These are phyloP conservation scores for Penicillium psychrofluorescens DNA, from an alignment of 495 filamentous ascomycete species.

Conservation along the genomic window DNA sequence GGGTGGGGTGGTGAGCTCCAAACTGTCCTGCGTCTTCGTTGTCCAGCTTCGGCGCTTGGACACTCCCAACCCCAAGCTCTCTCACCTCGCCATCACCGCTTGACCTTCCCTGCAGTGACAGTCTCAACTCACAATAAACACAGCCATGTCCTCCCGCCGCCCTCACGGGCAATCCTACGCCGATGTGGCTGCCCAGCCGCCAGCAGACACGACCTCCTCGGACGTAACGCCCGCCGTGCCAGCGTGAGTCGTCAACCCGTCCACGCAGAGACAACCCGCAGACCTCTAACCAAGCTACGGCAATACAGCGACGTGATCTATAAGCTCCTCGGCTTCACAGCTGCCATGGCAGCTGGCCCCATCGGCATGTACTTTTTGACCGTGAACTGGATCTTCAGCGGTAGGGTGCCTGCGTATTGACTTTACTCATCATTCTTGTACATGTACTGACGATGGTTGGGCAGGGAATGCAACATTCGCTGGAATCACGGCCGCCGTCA, in stretches of 20 bases:
- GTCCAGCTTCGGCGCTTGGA: conserved; percentile 5
- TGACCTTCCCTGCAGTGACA: background rate
- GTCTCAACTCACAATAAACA: background rate
- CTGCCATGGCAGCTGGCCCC: conserved; percentile 81
- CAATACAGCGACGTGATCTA: conserved; percentile 67
- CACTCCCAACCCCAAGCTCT: background rate
- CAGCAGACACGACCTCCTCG: conserved; percentile 21
- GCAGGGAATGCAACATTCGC: conserved; percentile 82
- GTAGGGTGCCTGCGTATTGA: conserved; percentile 34
- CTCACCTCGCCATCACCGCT: background rate
- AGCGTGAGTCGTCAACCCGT: conserved; percentile 43
- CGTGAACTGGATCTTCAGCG: conserved; percentile 66
- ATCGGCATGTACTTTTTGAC: conserved; percentile 83
- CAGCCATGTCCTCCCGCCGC: conserved; percentile 28
- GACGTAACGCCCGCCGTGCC: conserved; percentile 63
- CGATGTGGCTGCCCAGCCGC: conserved; percentile 20
- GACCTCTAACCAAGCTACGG: background rate
- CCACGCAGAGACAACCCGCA: background rate
- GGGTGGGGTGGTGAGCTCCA: too few relatives aligned
- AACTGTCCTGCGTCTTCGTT: conserved; percentile 9
- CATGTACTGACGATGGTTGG: background rate
- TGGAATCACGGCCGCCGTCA: conserved; percentile 75
- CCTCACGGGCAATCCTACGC: conserved; percentile 26
- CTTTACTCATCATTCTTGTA: background rate
- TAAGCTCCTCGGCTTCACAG: conserved; percentile 83